Evolutionary conservation across 2,329 filamentous ascomycete genomes (phyloP), one percentile per base, ranked within the genome.

Genomic region (Colletotrichum echinochloae): DNA sequence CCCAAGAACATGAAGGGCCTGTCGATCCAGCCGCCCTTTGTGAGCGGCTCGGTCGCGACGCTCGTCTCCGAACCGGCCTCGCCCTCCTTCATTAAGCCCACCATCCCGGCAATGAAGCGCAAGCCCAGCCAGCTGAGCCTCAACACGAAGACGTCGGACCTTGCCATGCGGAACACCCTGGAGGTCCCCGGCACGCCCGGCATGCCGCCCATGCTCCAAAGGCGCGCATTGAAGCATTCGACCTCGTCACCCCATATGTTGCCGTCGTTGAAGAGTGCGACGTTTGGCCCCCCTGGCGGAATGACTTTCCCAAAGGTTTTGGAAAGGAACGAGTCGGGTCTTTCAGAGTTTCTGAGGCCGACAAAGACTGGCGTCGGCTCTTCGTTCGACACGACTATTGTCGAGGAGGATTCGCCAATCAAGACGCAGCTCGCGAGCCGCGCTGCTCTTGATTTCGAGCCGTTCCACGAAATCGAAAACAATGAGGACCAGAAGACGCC

Each of bases 1-100:
- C 87, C 88, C n/a, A 90, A 92, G 68, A 96, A 96, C 77, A 91
- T 94, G 82, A 96, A 96, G 81, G 93, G 93, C 48, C 85, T 96
- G 5, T 94, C 92, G 1, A 92, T 96, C 55, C 92, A 95, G 76
- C 90, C 86, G 63, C 91, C 84, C 0, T 84, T 87, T 14, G 77
- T 81, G 57, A 81, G 82, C 46, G 80, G 85, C 11, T 82, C 86
- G 76, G 78, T 87, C 74, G 39, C 69, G 14, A 71, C 69, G 35
- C 81, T 88, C 64, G 83, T 86, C 14, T 89, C 90, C 0, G 92
- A 93, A 49, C 91, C 93, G 8, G 85, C 89, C 2, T 93, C 92
- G 2, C 92, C 92, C 5, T 89, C 89, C 1, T 96, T 96, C 77
- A 94, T 95, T 76, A 94, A 94, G 79, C 93, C 93, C 11, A 88